Conservation (phyloP, 257 asterid genomes). For the Salvia hispanica region DNA sequence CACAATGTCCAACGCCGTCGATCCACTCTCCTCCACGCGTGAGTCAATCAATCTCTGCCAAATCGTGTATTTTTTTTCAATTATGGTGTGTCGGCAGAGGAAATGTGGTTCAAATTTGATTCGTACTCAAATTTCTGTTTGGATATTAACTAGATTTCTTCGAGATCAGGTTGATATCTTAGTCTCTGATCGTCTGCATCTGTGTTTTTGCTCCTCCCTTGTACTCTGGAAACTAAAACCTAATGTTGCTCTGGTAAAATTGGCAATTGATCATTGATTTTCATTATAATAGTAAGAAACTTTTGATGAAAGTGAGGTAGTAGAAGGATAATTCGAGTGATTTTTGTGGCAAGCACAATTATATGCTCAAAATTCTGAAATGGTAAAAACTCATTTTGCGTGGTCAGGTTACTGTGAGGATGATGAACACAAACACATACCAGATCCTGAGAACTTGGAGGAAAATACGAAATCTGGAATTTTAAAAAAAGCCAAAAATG, state of each 20-base stretch:
- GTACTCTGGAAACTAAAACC: not conserved
- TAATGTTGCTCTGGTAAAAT: not conserved
- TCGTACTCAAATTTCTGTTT: not conserved
- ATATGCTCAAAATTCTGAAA: conserved; percentile 24
- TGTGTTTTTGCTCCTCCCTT: not conserved
- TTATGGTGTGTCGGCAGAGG: conserved; percentile 17
- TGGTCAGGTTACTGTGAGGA: conserved; percentile 45
- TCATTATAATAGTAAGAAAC: not conserved
- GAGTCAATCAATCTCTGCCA: conserved; percentile 21
- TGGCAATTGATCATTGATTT: not conserved
- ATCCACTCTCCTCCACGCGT: conserved; percentile 42
- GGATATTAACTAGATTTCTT: not conserved
- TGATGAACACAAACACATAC: conserved; percentile 40
- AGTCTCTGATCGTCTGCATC: not conserved
- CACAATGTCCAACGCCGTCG: conserved; percentile 39
- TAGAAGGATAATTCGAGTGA: not conserved
- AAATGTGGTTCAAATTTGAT: conserved; percentile 1
- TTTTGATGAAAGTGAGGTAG: not conserved
- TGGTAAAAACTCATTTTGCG: conserved; percentile 18
- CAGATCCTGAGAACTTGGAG: conserved; percentile 39
- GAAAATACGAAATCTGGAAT: conserved; percentile 43
- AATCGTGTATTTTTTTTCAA: not conserved
- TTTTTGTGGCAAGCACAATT: not conserved
- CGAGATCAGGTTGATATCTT: conserved; percentile 12
- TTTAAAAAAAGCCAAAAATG: conserved; percentile 43